phyloP scores from a whole-genome alignment of 179 eudicot genomes.

The Gypsophila paniculata region DNA sequence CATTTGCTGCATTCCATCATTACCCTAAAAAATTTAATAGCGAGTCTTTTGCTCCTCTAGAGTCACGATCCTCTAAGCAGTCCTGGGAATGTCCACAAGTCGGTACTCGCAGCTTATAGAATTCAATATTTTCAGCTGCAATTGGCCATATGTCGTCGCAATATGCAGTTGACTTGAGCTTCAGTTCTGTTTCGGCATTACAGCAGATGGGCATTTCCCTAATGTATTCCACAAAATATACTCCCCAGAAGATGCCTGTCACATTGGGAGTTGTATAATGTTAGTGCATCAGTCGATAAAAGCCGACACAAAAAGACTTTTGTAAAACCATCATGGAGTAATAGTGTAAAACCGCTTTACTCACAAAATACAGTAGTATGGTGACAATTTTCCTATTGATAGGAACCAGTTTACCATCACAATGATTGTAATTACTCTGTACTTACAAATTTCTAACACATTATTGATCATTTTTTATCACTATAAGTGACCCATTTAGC shows the following conservation, averaged over 20 bases:
- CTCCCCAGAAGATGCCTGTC: slow-evolving; percentile 80
- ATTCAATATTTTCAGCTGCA: not conserved
- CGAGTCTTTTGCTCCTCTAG: no score
- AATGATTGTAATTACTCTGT: no score
- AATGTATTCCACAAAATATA: slow-evolving; percentile 95
- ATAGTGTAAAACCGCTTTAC: no score
- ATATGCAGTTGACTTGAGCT: slow-evolving; percentile 1
- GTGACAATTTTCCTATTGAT: no score
- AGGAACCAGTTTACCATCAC: no score
- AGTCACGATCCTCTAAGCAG: not conserved
- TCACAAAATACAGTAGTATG: no score
- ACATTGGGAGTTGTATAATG: slow-evolving; percentile 9
- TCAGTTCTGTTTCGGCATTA: slow-evolving; percentile 36
- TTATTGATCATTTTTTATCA: no score
- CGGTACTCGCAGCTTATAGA: not conserved
- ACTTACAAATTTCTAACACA: no score
- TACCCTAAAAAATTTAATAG: not conserved
- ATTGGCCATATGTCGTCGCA: not conserved
- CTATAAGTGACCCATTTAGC: no score
- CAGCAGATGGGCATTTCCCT: slow-evolving; percentile 90
- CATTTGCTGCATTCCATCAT: not conserved
- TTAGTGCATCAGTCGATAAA: not conserved
- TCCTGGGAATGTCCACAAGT: not conserved
- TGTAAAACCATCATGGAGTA: no score
- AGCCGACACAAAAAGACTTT: not conserved